Conservation (phyloP, 2,329 filamentous ascomycete species). For the Ceratocystiopsis brevicomis region DNA sequence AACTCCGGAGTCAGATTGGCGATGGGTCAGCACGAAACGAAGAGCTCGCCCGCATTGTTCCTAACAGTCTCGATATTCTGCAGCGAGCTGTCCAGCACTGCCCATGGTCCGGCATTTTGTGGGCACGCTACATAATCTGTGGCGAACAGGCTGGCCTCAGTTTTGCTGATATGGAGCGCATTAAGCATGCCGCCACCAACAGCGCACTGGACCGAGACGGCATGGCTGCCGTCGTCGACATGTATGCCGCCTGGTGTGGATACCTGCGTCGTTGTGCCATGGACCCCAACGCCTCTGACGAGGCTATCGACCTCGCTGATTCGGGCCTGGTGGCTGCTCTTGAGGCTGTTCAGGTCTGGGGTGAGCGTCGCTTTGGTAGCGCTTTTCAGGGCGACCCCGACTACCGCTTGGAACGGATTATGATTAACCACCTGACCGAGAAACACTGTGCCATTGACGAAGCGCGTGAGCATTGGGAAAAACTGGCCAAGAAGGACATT, state of each 20-base stretch:
- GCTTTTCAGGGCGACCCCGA: conserved; percentile 72
- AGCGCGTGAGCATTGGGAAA: conserved; percentile 61
- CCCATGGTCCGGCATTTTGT: conserved; percentile 78
- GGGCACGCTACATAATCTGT: conserved; percentile 74
- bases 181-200: conserved; percentile 83
- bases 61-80: conserved; percentile 47
- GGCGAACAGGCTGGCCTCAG: conserved; percentile 60
- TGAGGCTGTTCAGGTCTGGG: conserved; percentile 67
- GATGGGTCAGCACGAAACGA: conserved; percentile 18
- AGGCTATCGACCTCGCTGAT: conserved; percentile 76
- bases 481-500: conserved; percentile 42
- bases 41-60: conserved; percentile 20
- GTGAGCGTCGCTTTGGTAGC: conserved; percentile 52
- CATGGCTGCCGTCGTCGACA: conserved; percentile 73
- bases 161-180: conserved; percentile 66
- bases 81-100: conserved; percentile 76
- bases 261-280: conserved; percentile 79
- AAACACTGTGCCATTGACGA: conserved; percentile 59
- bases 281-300: conserved; percentile 51
- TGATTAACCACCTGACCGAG: conserved; percentile 80
- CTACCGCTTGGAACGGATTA: conserved; percentile 76
- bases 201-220: conserved; percentile 72
- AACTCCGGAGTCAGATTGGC: conserved; percentile 19
- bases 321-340: conserved; percentile 73
- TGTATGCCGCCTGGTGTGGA: conserved; percentile 87